Conservation (phyloP, 2,329 filamentous ascomycete species). For the Alternaria sp. region DNA sequence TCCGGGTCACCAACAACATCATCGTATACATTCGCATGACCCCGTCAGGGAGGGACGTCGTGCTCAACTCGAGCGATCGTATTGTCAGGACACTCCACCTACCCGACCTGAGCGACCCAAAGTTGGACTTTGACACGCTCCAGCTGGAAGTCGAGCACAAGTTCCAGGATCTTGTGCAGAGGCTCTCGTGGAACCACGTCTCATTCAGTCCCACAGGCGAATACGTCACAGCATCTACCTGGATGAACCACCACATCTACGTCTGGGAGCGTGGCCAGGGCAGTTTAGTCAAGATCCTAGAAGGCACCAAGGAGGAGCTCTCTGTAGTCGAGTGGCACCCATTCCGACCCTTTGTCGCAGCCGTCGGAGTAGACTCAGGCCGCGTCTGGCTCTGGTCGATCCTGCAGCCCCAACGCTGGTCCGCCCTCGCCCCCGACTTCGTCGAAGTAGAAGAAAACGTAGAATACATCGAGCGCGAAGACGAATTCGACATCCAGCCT, state of each 20-base stretch:
- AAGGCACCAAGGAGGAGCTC: slow-evolving; percentile 95
- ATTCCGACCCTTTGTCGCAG: slow-evolving; percentile 81
- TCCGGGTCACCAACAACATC: slow-evolving; percentile 83
- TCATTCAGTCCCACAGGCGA: slow-evolving; percentile 93
- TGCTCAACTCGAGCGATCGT: slow-evolving; percentile 92
- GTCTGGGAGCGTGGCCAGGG: slow-evolving; percentile 96
- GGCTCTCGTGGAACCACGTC: slow-evolving; percentile 94
- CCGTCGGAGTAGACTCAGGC: slow-evolving; percentile 90
- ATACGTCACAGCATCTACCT: slow-evolving; percentile 94
- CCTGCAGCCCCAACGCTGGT: slow-evolving; percentile 94
- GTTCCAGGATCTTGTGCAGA: slow-evolving; percentile 96
- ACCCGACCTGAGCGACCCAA: slow-evolving; percentile 69
- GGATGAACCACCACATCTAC: slow-evolving; percentile 98
- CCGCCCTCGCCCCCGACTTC: slow-evolving; percentile 94
- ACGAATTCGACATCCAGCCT: slow-evolving; percentile 97
- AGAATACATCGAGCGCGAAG: slow-evolving; percentile 92
- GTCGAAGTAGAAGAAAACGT: slow-evolving; percentile 98
- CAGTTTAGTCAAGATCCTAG: slow-evolving; percentile 93
- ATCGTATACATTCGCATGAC: slow-evolving; percentile 88
- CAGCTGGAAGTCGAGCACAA: slow-evolving; percentile 94
- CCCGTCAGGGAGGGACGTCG: slow-evolving; percentile 80
- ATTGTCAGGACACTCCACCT: slow-evolving; percentile 93
- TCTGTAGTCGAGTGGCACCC: slow-evolving; percentile 98
- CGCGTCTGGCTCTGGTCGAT: slow-evolving; percentile 97
- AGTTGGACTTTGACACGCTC: slow-evolving; percentile 83